Base-by-base conservation (phyloP, 768 basidiomycete genomes). In the Phlebiopsis flavidoalba region DNA sequence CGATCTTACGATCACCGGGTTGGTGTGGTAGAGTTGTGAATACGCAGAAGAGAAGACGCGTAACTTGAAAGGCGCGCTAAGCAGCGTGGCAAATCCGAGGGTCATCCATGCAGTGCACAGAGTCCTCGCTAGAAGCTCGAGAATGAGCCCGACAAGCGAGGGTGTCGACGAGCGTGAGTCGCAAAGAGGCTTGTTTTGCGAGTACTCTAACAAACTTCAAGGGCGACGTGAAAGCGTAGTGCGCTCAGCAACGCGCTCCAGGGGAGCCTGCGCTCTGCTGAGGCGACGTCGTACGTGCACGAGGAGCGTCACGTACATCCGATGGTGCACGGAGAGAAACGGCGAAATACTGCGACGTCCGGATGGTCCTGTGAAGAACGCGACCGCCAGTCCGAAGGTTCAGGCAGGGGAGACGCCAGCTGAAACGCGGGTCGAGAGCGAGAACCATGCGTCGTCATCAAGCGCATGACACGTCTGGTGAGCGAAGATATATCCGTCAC, bases 1-100 rank as follows among this genome's bases (percentile, higher is more conserved):
- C 89, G 53, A 89, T 77, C 73, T 84, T 88, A 58, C 80, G 79
- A 56, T 91, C 86, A 17, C 92, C 91, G n/a, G n/a, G 65, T 89
- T 88, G 17, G 76, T 67, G 67, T 92, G 75, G 73, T 86, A 93
- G 19, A 93, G 77, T 64, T 91, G 89, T 5, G 88, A 90, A 68
- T 93, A 93, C 3, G 86, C 80, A 1, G 91, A 19, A 91, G 82
- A 47, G 65, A 66, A 14, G 72, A 70, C 5, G 68, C 61, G 54
- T 66, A 65, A 31, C 26, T 31, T 31, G 26, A 31, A n/a, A 5
- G 69, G 65, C 37, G 62, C 51, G 55, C 67, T 69, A 0, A 62
- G n/a, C 78, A 75, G 7, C 80, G 77, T n/a, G n/a, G 54, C 79
- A 67, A 19, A 67, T 72, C 31, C 78, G 82, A 61, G 86, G 83